Percentiles rank a stretch among this genome's conserved stretches.
phyloP scores from a whole-genome alignment of 2,329 filamentous ascomycete genomes.

The Ilyonectria destructans region DNA sequence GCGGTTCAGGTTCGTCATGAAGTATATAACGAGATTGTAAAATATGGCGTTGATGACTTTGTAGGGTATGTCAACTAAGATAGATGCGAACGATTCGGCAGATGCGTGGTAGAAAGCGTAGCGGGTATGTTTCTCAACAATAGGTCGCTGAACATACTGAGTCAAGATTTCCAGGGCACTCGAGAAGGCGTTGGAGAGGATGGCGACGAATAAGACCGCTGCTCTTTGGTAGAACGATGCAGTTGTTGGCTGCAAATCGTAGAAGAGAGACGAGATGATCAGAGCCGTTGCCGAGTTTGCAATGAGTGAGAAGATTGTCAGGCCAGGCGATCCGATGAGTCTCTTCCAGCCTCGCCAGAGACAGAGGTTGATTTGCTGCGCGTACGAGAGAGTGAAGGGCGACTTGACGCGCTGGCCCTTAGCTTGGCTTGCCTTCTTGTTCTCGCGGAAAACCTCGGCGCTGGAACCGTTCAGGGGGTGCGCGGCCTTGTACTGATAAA shows the following conservation, averaged over 20 bases:
- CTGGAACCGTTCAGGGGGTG: too few species aligned
- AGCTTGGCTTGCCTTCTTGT: too few species aligned
- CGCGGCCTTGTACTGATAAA: too few species aligned
- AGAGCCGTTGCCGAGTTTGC: conserved; percentile 16
- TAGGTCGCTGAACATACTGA: conserved; percentile 55
- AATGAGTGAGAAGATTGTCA: conserved; percentile 22
- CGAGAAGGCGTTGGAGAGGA: conserved; percentile 67
- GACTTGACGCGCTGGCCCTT: conserved; percentile 27
- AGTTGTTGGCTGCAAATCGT: conserved; percentile 13
- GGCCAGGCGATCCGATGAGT: conserved; percentile 2
- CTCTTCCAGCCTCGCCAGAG: conserved; percentile 29
- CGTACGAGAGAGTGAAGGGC: conserved; percentile 27
- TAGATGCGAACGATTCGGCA: conserved; percentile 55
- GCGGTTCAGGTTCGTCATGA: conserved; percentile 63
- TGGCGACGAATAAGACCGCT: conserved; percentile 68
- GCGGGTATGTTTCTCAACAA: conserved; percentile 59
- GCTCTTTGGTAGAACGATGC: conserved; percentile 51
- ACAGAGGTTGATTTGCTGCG: conserved; percentile 24
- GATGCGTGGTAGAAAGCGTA: conserved; percentile 59
- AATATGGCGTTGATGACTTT: conserved; percentile 60
- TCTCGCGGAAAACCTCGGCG: too few species aligned
- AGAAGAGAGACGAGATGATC: conserved; percentile 26
- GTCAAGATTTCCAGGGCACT: conserved; percentile 57
- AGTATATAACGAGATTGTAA: conserved; percentile 64
- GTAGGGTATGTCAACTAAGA: conserved; percentile 62